These are phyloP conservation scores for Ilex aquifolium DNA, from an alignment of 257 asterid genomes.

Conservation along the genomic window DNA sequence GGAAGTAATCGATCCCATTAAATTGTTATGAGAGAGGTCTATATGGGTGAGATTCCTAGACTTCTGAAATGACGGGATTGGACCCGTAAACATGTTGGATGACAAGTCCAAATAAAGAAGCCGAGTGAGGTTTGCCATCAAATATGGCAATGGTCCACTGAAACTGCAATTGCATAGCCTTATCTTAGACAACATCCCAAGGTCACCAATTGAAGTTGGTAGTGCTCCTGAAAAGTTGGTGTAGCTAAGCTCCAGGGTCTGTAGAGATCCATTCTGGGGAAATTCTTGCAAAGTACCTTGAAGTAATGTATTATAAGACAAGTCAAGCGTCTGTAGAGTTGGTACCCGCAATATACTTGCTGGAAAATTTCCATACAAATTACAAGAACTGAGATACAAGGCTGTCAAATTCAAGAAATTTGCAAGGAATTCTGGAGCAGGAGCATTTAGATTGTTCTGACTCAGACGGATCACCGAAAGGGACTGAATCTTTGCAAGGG, in stretches of 20 bases:
- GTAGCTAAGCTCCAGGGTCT: no score
- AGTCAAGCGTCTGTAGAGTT: neutral
- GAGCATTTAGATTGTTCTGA: constrained; percentile 26
- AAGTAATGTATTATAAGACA: neutral
- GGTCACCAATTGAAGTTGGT: neutral
- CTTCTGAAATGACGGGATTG: neutral
- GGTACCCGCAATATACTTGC: constrained; percentile 24
- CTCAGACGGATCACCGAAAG: constrained; percentile 41
- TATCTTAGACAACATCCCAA: neutral
- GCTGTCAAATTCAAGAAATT: constrained; percentile 23
- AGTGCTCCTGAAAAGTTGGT: no score
- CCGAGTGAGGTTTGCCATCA: no score
- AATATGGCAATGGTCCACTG: neutral
- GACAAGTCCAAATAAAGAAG: neutral
- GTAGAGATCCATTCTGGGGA: neutral
- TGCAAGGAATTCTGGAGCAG: constrained; percentile 28
- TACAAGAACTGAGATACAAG: constrained; percentile 33
- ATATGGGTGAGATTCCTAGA: neutral
- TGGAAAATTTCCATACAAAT: constrained; percentile 38
- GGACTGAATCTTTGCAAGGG: constrained; percentile 23
- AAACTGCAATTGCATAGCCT: neutral
- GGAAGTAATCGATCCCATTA: neutral
- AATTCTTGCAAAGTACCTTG: neutral
- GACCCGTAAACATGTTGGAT: neutral
- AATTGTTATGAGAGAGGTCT: neutral